phyloP scores from a whole-genome alignment of 2,329 filamentous ascomycete genomes.

The Botryosphaeria dothidea region DNA sequence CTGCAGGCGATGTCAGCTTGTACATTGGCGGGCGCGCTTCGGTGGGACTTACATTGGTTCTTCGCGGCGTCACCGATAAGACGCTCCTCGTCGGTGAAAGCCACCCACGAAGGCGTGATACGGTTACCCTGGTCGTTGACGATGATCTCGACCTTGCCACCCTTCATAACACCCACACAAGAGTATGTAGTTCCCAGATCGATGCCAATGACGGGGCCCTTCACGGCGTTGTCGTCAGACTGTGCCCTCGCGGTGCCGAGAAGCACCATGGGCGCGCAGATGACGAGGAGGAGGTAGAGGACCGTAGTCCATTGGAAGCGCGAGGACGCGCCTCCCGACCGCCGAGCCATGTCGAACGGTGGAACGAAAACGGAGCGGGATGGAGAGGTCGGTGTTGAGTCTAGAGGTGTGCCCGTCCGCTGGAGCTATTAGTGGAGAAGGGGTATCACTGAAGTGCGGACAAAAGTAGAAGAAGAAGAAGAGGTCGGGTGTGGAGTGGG shows the following conservation, averaged over 20 bases:
- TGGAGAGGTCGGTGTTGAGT: neutral
- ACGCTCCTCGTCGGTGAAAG: constrained; percentile 95
- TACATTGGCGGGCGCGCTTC: too few species aligned
- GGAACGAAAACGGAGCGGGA: neutral
- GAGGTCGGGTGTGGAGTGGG: constrained; percentile 1
- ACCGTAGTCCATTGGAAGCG: constrained; percentile 83
- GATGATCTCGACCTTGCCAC: constrained; percentile 45
- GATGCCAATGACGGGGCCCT: constrained; percentile 38
- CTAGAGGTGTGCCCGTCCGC: neutral
- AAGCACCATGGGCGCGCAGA: constrained; percentile 81
- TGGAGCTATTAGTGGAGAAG: neutral
- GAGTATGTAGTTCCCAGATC: constrained; percentile 40
- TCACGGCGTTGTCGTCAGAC: constrained; percentile 59
- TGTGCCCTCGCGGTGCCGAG: constrained; percentile 75
- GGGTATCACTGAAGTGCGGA: constrained; percentile 18
- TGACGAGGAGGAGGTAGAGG: constrained; percentile 87
- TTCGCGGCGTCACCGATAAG: constrained; percentile 84
- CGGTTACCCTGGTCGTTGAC: constrained; percentile 48
- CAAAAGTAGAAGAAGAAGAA: neutral
- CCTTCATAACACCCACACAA: constrained; percentile 43
- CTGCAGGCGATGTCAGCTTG: neutral
- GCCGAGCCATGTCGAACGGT: constrained; percentile 52
- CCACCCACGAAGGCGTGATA: constrained; percentile 72
- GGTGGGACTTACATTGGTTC: constrained; percentile 36
- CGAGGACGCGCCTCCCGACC: constrained; percentile 64